Evolutionary conservation across 306 rosid species (phyloP).

Genomic region (Carpinus fangiana): DNA sequence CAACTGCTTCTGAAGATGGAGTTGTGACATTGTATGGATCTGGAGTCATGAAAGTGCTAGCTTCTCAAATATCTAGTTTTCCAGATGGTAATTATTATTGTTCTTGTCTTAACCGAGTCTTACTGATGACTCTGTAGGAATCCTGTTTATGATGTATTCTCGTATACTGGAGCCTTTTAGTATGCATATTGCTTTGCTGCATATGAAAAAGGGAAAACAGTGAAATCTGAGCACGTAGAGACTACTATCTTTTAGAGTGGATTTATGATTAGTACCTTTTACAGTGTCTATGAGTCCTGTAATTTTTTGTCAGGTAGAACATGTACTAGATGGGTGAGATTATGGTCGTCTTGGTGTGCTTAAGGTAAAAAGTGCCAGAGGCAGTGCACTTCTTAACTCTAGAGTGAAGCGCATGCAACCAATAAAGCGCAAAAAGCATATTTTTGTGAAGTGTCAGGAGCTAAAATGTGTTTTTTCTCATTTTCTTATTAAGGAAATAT

Average conservation of each 20-base stretch:
- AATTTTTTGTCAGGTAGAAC: not conserved
- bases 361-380: not conserved
- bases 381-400: not conserved
- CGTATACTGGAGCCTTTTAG: not conserved
- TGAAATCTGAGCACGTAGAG: not conserved
- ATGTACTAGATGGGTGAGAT: not conserved
- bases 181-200: not conserved
- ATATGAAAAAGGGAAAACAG: not conserved
- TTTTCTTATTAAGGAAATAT: too few relatives aligned
- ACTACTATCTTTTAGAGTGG: not conserved
- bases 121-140: not conserved
- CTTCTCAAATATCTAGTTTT: conserved; percentile 57
- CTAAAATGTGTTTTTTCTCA: too few relatives aligned
- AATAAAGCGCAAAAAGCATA: too few relatives aligned
- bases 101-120: conserved; percentile 4
- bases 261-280: not conserved
- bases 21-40: conserved; percentile 49
- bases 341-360: not conserved
- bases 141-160: not conserved
- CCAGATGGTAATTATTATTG: conserved; percentile 63
- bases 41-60: conserved; percentile 59
- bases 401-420: not conserved
- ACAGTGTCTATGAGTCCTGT: not conserved
- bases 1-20: conserved; percentile 66
- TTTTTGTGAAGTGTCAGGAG: too few relatives aligned